Evolutionary conservation across 805 yeast genomes (phyloP).

Genomic region (Candida pini): DNA sequence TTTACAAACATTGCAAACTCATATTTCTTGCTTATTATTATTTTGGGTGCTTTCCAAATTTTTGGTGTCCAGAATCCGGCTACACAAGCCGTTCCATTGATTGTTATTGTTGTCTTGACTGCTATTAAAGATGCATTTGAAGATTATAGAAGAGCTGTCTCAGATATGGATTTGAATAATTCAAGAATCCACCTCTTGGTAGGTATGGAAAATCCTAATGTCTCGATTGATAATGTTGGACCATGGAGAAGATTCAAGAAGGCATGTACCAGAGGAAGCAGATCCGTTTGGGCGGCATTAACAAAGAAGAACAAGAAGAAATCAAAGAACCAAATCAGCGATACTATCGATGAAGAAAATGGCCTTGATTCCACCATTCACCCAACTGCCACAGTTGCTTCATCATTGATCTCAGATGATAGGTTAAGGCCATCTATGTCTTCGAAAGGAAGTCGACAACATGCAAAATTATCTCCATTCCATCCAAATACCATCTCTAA

Average conservation of each 20-base stretch:
- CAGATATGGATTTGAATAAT: conserved; percentile 66
- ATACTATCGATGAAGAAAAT: background rate
- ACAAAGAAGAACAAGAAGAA: conserved; percentile 10
- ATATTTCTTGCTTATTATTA: conserved; percentile 51
- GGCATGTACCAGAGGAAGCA: conserved; percentile 31
- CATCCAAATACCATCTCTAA: conserved; percentile 29
- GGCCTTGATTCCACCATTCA: conserved; percentile 5
- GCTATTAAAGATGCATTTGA: conserved; percentile 76
- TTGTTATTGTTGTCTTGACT: conserved; percentile 70
- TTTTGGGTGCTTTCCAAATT: conserved; percentile 56
- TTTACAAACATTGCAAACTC: conserved; percentile 55
- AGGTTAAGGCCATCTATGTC: conserved; percentile 10
- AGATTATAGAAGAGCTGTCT: conserved; percentile 59
- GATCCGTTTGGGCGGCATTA: conserved; percentile 2
- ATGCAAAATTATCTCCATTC: conserved; percentile 16
- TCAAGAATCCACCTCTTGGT: conserved; percentile 51
- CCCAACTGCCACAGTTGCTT: conserved; percentile 10
- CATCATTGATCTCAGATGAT: conserved; percentile 6
- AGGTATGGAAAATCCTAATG: conserved; percentile 55
- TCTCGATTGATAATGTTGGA: conserved; percentile 46
- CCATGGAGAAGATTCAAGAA: conserved; percentile 70
- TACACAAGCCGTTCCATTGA: conserved; percentile 73
- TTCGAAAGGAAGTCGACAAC: conserved; percentile 11
- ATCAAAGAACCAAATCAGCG: background rate
- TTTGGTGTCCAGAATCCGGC: conserved; percentile 74